Evolutionary conservation across 495 filamentous ascomycete species (phyloP), one percentile per base, ranked within the genome.

Genomic region (Umbilicaria muhlenbergii): DNA sequence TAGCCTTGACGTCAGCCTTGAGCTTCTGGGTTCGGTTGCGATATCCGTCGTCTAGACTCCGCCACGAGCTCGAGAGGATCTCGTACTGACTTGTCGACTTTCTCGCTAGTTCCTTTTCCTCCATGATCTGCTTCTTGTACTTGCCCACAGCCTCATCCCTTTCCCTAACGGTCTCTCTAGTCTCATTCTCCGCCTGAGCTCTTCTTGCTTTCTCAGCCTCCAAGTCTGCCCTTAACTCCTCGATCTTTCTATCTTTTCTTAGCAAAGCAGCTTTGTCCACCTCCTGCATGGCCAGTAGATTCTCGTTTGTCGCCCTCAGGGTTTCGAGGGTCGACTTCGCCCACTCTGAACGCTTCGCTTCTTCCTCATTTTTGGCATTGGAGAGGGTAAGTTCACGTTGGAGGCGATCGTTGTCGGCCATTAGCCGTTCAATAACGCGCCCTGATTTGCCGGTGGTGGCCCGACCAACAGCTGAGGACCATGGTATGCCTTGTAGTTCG

Each of bases 341-440:
- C 42, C 88, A 86, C 43, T 89, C 82, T 28, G 80, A 70, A 14
- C 74, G 73, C 14, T 58, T 56, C 10, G 61, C 49, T 45, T 64
- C 57, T 41, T 66, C 64, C 39, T 65, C 59, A 16, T 51, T 34
- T 34, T 51, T 48, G 7, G 81, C 68, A 28, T 73, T 74, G 56
- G 87, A 80, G 17, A 88, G 68, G 44, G 78, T 72, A 42, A 86
- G 72, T 48, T 94, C 87, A 34, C 87, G 77, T 45, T 78, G 84
- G 37, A 92, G 64, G 21, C 79, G 74, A 40, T 93, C 88, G 52
- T 89, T 91, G 50, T 95, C 88, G 32, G 80, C 82, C 62, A 91
- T 86, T 32, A 95, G 59, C 43, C 77, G 75, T 57, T 94, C 86
- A 53, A 95, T 94, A 12, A 95, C 87, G 12, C 87, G 75, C n/a